Evolutionary conservation across 257 asterid species (phyloP), one percentile per base, ranked within the genome.

Genomic region (Rauvolfia tetraphylla): DNA sequence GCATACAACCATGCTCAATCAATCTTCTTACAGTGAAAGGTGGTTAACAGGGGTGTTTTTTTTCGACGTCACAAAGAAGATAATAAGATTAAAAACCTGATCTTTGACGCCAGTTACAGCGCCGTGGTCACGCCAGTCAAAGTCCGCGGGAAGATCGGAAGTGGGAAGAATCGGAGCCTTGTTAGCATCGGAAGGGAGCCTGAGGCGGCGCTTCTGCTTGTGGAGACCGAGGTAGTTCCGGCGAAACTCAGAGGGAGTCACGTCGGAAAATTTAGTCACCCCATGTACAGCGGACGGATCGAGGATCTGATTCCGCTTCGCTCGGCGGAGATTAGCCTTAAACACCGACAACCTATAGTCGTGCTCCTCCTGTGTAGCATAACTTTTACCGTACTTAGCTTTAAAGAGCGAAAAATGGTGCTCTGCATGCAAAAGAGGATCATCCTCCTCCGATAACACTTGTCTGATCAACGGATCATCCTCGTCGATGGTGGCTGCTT

Each of bases 51-150:
- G 51, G 29, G 2, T 17, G 44, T 51, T 29, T 4, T 22, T 46
- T 42, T 6, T 15, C 56, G 13, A 44, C 27, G 33, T 46, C n/a
- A 48, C 6, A 25, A 75, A 22, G 14, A 53, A 65, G 33, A 53
- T 36, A 25, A 0, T 33, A 38, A n/a, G 31, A 69, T 41, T 27
- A 7, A 33, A 58, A 17, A 92, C 98, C 97, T 92, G 98, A 86
- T 92, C 83, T 59, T 95, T 94, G 25, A 94, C 93, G 68, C 70
- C 87, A 68, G 97, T 85, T 39, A 92, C 95, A 51, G 98, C 97
- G 17, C 98, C 97, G 13, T 88, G 88, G 11, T 92, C 98, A 36
- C 98, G 79, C 98, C 97, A 94, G 79, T 92, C 97, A 80, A 88
- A 94, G 62, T 89, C 93, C 46, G 79, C 25, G 7, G 97, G 97